Base-by-base conservation (phyloP, 345 rosid species). In the Populus nigra region DNA sequence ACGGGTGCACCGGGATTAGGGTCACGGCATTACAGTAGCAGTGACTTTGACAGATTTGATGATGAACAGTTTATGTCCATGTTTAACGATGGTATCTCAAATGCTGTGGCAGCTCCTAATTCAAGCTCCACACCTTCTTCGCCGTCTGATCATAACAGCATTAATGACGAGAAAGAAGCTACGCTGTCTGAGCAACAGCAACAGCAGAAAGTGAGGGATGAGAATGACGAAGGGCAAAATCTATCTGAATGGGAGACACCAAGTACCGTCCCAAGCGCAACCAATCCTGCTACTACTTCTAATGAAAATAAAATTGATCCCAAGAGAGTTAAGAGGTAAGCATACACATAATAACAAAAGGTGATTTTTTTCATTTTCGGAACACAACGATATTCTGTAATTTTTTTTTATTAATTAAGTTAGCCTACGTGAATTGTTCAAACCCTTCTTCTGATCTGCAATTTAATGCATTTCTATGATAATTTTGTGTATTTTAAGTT, bases 61-160 rank as follows among this genome's bases (percentile, higher is more conserved):
- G 82, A 82, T 17, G 85, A 82, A 15, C 85, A 82, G 73, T 72
- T 82, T 67, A 20, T 82, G 79, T 82, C 85, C 47, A 82, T 82
- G 85, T 82, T 82, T 67, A 65, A 72, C 49, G 79, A 78, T 50
- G 82, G 75, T 59, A 70, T 74, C 17, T 55, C 85, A 66, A 72
- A 75, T 43, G 71, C 70, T 15, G 63, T 43, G 36, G 77, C 72
- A 11, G 72, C 76, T 3, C 81, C 80, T 6, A 31, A 29, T 8
- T 71, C 85, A 1, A 74, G 77, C 27, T 82, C 82, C n/a, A 66
- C 71, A 65, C 73, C 81, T 8, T 82, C 84, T 0, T 73, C 81
- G 62, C 84, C 84, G 53, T 78, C 85, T 13, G 85, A 82, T 72
- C 77, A 78, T 36, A 78, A 78, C 73, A 82, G 82, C 79, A 31